Conservation (phyloP, 2,329 filamentous ascomycete genomes). For the Ceratocystiopsis sp. region DNA sequence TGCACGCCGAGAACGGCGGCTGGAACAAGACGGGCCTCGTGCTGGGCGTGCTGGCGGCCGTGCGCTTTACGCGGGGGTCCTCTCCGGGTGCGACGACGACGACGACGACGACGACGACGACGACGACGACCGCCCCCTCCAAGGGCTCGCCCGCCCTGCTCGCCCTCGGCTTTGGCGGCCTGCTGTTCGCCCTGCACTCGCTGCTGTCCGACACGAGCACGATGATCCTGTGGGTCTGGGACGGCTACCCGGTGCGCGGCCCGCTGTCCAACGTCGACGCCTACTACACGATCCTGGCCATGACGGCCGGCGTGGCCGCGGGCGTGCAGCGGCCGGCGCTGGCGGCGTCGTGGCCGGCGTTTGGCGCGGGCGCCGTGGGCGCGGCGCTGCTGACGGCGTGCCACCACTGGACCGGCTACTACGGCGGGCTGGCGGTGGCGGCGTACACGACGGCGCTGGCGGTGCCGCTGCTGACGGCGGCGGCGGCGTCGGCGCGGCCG, state of each 20-base stretch:
- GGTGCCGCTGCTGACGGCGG: conserved; percentile 57
- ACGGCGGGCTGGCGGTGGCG: conserved; percentile 59
- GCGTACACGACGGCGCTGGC: conserved; percentile 70
- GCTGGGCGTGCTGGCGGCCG: conserved; percentile 56
- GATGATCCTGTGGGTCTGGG: conserved; percentile 98
- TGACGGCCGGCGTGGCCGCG: conserved; percentile 63
- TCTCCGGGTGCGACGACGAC: conserved; percentile 20
- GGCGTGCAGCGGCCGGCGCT: conserved; percentile 59
- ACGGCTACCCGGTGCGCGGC: conserved; percentile 80
- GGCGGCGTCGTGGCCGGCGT: conserved; percentile 63
- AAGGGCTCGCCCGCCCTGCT: conserved; percentile 24
- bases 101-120: too few species aligned
- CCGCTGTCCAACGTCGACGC: conserved; percentile 83
- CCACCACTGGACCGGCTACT: conserved; percentile 77
- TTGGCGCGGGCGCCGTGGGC: conserved; percentile 59
- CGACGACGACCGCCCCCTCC: too few species aligned
- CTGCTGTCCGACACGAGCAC: conserved; percentile 93
- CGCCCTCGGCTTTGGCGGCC: conserved; percentile 60
- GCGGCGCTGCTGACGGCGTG: conserved; percentile 62
- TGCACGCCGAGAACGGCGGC: conserved; percentile 78
- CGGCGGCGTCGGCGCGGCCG: conserved; percentile 53
- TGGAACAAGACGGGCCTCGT: conserved; percentile 74
- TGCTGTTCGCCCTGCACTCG: conserved; percentile 83
- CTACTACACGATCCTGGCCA: conserved; percentile 67
- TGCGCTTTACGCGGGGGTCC: conserved; percentile 55